Base-by-base conservation (phyloP, 2,329 filamentous ascomycete genomes). In the Penicillium polonicum region DNA sequence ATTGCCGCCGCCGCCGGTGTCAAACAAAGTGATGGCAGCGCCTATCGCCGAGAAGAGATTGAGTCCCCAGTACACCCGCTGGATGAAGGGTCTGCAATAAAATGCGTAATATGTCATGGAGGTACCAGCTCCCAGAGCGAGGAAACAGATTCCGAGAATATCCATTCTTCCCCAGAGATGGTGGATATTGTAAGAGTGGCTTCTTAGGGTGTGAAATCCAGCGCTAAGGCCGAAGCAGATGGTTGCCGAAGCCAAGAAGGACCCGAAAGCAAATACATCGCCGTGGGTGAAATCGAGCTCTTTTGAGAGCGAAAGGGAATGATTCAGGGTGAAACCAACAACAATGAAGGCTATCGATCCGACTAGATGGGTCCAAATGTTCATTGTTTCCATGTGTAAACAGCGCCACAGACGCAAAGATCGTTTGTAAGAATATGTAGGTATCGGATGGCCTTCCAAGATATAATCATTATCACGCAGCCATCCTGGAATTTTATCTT, bases 101-200 rank as follows among this genome's bases (percentile, higher is more conserved):
- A 70, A 68, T 7, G 64, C 66, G 49, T 68, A 70, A 44, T 67
- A 68, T 12, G 66, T 69, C 49, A 62, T 65, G 0, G 65, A 67
- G 3, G 43, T 54, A 7, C 62, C 60, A 23, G 51, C 57, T 21
- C 63, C 65, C 12, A 66, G 39, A 5, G 64, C 61, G 5, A 65
- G 54, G 5, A 65, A 39, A 27, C 61, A 70, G 5, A 71, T 71
- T 1, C 70, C 65, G 21, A 71, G 57, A 15, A 72, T 68, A 48
- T 72, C 70, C 61, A 72, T 62, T 33, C 60, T 58, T 12, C 65
- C 67, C 67, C 67, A 69, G 45, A 66, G 60, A 49, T 69, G 64
- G 44, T 71, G 65, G 25, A 70, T 60, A 15, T 68, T 63, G 50
- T 70, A 70, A 2, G 68, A 72, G 44, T 70, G 69, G 48, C 68